phyloP scores from a whole-genome alignment of 306 rosid genomes.

The Dalbergia cochinchinensis region DNA sequence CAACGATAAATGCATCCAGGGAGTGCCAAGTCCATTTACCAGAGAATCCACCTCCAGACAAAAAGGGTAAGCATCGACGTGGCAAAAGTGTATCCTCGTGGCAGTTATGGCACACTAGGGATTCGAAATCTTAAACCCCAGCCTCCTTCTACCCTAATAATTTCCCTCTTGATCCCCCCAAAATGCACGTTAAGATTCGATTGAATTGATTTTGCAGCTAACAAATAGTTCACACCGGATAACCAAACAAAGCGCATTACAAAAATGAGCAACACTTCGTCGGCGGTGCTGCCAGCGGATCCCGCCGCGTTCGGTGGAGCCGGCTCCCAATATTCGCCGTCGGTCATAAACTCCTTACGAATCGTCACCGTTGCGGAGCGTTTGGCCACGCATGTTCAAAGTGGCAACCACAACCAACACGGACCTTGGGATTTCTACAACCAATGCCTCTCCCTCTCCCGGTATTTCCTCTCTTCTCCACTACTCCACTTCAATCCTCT shows the following conservation, averaged over 20 bases:
- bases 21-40: too few species aligned
- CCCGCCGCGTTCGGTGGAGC: neutral
- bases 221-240: neutral
- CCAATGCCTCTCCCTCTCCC: conserved; percentile 69
- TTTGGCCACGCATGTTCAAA: conserved; percentile 45
- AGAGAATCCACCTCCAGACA: too few species aligned
- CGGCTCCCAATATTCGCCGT: conserved; percentile 27
- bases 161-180: too few species aligned
- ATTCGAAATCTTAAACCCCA: too few species aligned
- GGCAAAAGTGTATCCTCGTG: too few species aligned
- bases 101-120: too few species aligned
- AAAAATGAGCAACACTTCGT: conserved; percentile 34
- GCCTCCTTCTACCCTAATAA: too few species aligned
- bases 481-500: neutral
- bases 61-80: too few species aligned
- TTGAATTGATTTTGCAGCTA: neutral
- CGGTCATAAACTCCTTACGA: conserved; percentile 52
- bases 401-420: conserved; percentile 18
- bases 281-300: conserved; percentile 31
- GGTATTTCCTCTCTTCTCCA: conserved; percentile 42
- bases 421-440: conserved; percentile 54
- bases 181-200: too few species aligned
- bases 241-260: neutral
- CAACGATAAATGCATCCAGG: too few species aligned
- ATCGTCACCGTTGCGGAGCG: conserved; percentile 50